Conservation (phyloP, 495 filamentous ascomycete species). For the Neurospora sp. region DNA sequence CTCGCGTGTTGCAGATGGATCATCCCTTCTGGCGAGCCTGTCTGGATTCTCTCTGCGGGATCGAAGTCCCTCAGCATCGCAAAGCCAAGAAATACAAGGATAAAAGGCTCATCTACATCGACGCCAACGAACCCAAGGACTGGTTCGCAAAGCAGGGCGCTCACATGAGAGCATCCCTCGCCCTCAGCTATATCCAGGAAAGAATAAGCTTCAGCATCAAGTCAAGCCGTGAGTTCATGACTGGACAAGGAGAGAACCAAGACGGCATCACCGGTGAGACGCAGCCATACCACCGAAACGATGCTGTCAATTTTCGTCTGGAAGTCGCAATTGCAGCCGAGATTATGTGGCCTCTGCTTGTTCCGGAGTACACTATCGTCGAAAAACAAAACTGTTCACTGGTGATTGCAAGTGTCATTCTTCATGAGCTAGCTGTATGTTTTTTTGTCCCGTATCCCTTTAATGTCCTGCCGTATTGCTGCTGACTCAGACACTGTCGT, state of each 20-base stretch:
- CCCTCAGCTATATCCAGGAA: background rate
- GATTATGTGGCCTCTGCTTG: conserved; percentile 25
- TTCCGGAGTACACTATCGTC: conserved; percentile 15
- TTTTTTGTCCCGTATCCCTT: background rate
- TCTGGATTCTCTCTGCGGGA: conserved; percentile 13
- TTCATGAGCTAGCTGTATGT: conserved; percentile 26
- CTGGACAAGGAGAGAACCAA: background rate
- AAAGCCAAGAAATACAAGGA: background rate
- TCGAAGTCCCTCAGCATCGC: conserved; percentile 1
- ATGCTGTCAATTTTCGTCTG: background rate
- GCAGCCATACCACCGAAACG: background rate
- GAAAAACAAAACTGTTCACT: conserved; percentile 21
- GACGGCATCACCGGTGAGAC: background rate
- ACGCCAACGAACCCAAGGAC: background rate
- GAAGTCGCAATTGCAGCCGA: conserved; percentile 12
- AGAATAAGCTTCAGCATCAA: background rate
- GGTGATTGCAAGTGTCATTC: conserved; percentile 15
- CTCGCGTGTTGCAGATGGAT: conserved; percentile 8
- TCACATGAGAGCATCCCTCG: background rate
- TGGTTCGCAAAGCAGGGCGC: background rate
- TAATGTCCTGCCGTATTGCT: background rate
- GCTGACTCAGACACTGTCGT: background rate
- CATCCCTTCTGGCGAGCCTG: conserved; percentile 13
- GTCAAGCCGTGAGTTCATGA: background rate
- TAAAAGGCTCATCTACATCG: background rate